These are phyloP conservation scores for Capsella bursapastoris DNA, from an alignment of 345 rosid species.

Conservation along the genomic window DNA sequence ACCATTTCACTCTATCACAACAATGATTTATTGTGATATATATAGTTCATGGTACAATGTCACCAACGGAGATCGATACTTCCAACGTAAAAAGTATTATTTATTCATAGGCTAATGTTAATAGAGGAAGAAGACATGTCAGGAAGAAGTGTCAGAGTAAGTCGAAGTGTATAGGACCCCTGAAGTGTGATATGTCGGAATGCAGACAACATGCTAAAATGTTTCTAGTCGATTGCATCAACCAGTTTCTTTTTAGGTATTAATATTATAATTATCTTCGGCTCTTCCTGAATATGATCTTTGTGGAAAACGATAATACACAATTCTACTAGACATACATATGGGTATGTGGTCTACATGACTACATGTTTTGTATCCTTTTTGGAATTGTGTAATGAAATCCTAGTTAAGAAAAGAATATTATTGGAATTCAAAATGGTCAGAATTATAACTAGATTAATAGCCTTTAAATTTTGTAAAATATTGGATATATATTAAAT, in stretches of 20 bases:
- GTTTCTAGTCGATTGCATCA: slow-evolving; percentile 29
- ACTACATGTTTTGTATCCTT: not conserved
- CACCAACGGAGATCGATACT: not conserved
- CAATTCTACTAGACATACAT: not conserved
- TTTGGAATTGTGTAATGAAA: too few relatives aligned
- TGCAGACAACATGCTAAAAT: not conserved
- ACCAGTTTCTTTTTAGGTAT: slow-evolving; percentile 22
- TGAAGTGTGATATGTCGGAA: slow-evolving; percentile 32
- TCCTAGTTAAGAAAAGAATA: too few relatives aligned
- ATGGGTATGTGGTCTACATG: not conserved
- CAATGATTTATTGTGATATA: not conserved
- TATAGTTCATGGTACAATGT: not conserved
- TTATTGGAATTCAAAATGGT: not conserved
- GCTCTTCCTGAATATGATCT: not conserved
- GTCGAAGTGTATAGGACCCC: slow-evolving; percentile 25
- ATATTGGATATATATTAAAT: not conserved
- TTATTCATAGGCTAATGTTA: not conserved
- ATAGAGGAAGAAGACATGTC: slow-evolving; percentile 15
- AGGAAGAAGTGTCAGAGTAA: slow-evolving; percentile 15
- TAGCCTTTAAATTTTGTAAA: not conserved
- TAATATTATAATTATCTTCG: not conserved
- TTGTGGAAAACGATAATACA: slow-evolving; percentile 1
- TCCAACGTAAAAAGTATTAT: not conserved
- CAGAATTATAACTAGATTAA: not conserved
- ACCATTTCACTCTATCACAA: not conserved